phyloP scores from a whole-genome alignment of 129 eudicot genomes.

The Lactuca sativa region DNA sequence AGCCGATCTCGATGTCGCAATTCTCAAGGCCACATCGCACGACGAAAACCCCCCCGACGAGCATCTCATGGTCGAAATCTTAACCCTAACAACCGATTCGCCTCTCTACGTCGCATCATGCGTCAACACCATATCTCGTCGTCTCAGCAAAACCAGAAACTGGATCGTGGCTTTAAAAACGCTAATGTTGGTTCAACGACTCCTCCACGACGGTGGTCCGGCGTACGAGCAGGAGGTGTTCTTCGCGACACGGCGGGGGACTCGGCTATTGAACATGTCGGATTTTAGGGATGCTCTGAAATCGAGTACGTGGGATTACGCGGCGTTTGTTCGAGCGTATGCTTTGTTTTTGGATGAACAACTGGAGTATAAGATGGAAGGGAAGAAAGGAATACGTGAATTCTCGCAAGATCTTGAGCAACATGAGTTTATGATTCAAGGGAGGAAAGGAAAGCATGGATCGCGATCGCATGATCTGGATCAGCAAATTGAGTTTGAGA shows the following conservation, averaged over 20 bases:
- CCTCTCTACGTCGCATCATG: constrained; percentile 59
- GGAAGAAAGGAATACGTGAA: constrained; percentile 38
- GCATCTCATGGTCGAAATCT: constrained; percentile 59
- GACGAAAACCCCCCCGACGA: constrained; percentile 78
- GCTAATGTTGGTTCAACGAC: constrained; percentile 65
- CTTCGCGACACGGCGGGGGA: constrained; percentile 90
- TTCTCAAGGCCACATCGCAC: constrained; percentile 88
- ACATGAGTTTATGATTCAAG: constrained; percentile 82
- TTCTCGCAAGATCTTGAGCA: constrained; percentile 35
- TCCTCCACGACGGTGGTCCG: constrained; percentile 66
- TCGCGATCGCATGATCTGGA: constrained; percentile 40
- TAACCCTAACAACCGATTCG: constrained; percentile 59
- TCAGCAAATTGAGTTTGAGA: constrained; percentile 74
- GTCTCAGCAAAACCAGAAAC: constrained; percentile 80
- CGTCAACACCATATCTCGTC: constrained; percentile 67
- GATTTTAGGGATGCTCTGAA: constrained; percentile 68
- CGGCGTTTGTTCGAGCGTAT: constrained; percentile 81
- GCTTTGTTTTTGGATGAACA: constrained; percentile 78
- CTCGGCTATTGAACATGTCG: constrained; percentile 83
- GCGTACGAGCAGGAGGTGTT: constrained; percentile 79
- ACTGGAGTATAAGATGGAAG: constrained; percentile 84
- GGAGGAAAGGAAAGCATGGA: constrained; percentile 38
- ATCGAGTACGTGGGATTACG: constrained; percentile 77
- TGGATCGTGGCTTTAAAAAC: constrained; percentile 92
- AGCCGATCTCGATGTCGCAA: constrained; percentile 77